phyloP scores from a whole-genome alignment of 208 protist genomes.

The Crithidia fasciculata region DNA sequence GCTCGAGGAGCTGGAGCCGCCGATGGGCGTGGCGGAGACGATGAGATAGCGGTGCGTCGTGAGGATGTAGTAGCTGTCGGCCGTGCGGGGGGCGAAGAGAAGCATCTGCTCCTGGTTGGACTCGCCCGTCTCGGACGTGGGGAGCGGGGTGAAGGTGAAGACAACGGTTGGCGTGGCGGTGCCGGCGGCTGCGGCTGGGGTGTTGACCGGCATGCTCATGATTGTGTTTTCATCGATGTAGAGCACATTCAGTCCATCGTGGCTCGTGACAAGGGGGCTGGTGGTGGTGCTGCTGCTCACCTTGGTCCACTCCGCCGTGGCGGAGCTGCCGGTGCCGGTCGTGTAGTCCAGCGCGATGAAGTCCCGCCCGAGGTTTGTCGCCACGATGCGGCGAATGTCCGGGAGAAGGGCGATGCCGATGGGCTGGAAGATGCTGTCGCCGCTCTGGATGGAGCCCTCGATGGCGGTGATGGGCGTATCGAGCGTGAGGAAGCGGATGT shows the following conservation, averaged over 20 bases:
- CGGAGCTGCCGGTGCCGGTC: background rate
- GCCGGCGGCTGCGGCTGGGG: background rate
- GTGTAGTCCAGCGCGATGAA: slow-evolving; percentile 22
- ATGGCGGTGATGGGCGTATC: slow-evolving; percentile 12
- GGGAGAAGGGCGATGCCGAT: slow-evolving; percentile 18
- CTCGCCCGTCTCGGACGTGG: background rate
- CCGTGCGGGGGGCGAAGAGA: slow-evolving; percentile 15
- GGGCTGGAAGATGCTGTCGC: slow-evolving; percentile 15
- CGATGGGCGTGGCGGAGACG: slow-evolving; percentile 21
- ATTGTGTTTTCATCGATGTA: slow-evolving; percentile 18
- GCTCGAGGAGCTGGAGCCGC: background rate
- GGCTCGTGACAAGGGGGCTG: slow-evolving; percentile 11
- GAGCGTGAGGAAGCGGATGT: slow-evolving; percentile 21
- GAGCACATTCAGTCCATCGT: slow-evolving; percentile 15
- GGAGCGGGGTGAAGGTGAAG: slow-evolving; percentile 14
- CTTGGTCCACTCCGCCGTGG: slow-evolving; percentile 6
- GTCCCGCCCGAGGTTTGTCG: slow-evolving; percentile 1
- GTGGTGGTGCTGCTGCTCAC: slow-evolving; percentile 7
- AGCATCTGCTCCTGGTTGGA: slow-evolving; percentile 13
- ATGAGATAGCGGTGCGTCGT: slow-evolving; percentile 19
- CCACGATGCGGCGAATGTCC: slow-evolving; percentile 12
- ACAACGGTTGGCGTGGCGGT: slow-evolving; percentile 2
- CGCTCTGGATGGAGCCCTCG: slow-evolving; percentile 7
- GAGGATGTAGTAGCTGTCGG: slow-evolving; percentile 35
- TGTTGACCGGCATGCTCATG: slow-evolving; percentile 16